Conservation (phyloP, 441 rosid genomes). For the Arabidopsis lyrata region DNA sequence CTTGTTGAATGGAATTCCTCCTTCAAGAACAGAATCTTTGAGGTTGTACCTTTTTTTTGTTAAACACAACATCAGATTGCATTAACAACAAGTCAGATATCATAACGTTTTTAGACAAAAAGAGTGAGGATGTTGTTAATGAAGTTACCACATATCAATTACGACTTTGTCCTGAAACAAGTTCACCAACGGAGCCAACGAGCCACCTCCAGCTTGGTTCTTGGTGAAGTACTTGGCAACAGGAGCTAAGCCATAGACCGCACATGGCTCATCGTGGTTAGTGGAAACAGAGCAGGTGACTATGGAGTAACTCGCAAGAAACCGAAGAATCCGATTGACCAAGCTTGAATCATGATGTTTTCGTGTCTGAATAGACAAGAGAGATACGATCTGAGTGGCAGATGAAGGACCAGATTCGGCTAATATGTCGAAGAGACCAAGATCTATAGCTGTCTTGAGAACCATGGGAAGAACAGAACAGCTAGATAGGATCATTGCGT, state of each 20-base stretch:
- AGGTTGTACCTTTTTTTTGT: constrained; percentile 47
- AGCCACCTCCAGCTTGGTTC: constrained; percentile 48
- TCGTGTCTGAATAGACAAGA: constrained; percentile 40
- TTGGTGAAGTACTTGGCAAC: constrained; percentile 54
- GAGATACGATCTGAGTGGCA: constrained; percentile 47
- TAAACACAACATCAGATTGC: neutral
- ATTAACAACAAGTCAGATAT: neutral
- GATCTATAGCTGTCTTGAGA: constrained; percentile 45
- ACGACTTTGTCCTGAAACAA: constrained; percentile 49
- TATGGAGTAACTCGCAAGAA: constrained; percentile 53
- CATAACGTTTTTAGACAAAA: neutral
- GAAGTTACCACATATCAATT: constrained; percentile 46
- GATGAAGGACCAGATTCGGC: constrained; percentile 48
- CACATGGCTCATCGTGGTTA: constrained; percentile 29
- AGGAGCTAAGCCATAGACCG: constrained; percentile 55
- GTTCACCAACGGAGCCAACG: constrained; percentile 39
- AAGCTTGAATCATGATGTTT: constrained; percentile 38
- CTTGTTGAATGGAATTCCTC: constrained; percentile 53
- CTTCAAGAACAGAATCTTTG: constrained; percentile 54
- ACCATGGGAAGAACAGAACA: constrained; percentile 60
- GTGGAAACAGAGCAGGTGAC: constrained; percentile 46
- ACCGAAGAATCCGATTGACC: constrained; percentile 54
- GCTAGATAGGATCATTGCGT: constrained; percentile 48
- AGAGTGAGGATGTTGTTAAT: neutral
- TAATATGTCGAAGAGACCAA: constrained; percentile 54